These are phyloP conservation scores for Kluyveromyces lactis DNA, from an alignment of 805 yeast species.

Conservation along the genomic window DNA sequence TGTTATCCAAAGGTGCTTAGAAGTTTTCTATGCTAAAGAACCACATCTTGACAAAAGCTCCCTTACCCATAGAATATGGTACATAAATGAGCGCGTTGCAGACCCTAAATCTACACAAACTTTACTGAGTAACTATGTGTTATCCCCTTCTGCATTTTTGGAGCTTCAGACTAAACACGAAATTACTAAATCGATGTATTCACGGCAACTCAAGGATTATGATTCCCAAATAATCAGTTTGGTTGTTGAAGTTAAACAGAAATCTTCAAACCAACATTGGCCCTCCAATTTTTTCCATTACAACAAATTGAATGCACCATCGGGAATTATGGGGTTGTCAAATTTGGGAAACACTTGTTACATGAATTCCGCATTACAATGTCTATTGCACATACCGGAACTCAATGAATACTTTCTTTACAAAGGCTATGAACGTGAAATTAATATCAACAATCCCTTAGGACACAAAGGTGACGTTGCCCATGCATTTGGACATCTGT, in stretches of 20 bases:
- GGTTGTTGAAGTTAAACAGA: conserved; percentile 28
- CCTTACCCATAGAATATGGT: conserved; percentile 21
- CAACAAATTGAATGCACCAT: conserved; percentile 25
- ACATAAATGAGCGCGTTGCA: conserved; percentile 11
- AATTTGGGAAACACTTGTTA: conserved; percentile 89
- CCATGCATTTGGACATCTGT: conserved; percentile 55
- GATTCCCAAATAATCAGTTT: conserved; percentile 21
- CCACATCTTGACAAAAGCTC: conserved; percentile 10
- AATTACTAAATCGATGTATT: conserved; percentile 16
- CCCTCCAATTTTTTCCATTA: conserved; percentile 28
- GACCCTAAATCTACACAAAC: conserved; percentile 3
- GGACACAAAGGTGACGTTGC: conserved; percentile 85
- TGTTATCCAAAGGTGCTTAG: conserved; percentile 14
- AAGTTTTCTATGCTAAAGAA: conserved; percentile 18
- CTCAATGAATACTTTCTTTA: conserved; percentile 65
- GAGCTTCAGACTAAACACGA: conserved; percentile 15
- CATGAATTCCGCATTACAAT: conserved; percentile 92
- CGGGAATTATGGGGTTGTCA: conserved; percentile 53
- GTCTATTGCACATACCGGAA: conserved; percentile 80
- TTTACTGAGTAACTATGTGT: conserved; percentile 10
- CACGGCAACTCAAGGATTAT: conserved; percentile 16
- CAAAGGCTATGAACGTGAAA: conserved; percentile 50
- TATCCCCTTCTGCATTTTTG: conserved; percentile 26
- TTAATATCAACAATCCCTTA: conserved; percentile 71
- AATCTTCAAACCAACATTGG: conserved; percentile 28